Conservation (phyloP, 1,139 yeast genomes). For the Geotrichum carabidarum region DNA sequence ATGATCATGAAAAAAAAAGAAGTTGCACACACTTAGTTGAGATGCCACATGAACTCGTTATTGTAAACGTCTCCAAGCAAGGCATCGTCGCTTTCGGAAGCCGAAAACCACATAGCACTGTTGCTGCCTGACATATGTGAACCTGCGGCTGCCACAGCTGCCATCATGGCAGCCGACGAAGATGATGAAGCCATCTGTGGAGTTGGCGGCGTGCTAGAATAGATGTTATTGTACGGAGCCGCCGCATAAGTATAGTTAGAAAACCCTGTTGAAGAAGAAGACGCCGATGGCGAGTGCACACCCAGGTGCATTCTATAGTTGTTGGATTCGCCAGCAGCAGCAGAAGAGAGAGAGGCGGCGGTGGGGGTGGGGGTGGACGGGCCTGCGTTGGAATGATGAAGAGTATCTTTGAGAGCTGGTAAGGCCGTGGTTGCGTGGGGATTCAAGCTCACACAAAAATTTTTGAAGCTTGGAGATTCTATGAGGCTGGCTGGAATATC, state of each 20-base stretch:
- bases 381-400: background rate
- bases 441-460: constrained; percentile 10
- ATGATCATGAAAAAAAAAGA: background rate
- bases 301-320: background rate
- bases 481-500: constrained; percentile 8
- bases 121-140: background rate
- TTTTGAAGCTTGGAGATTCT: constrained; percentile 9
- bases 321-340: background rate
- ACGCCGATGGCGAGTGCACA: background rate
- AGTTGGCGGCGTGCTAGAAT: background rate
- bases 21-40: background rate
- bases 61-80: background rate
- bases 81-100: background rate
- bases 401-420: constrained; percentile 9
- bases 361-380: too few relatives aligned
- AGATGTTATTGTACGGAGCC: background rate
- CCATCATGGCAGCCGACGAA: background rate
- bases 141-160: background rate
- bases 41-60: background rate
- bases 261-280: background rate
- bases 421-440: constrained; percentile 12
- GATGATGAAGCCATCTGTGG: background rate
- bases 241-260: background rate
- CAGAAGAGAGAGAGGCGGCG: too few relatives aligned
- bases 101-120: background rate